Percentiles rank a stretch among this genome's conserved stretches.
These are phyloP conservation scores for Tylopilus sp. DNA, from an alignment of 1,284 basidiomycete species.

Conservation along the genomic window DNA sequence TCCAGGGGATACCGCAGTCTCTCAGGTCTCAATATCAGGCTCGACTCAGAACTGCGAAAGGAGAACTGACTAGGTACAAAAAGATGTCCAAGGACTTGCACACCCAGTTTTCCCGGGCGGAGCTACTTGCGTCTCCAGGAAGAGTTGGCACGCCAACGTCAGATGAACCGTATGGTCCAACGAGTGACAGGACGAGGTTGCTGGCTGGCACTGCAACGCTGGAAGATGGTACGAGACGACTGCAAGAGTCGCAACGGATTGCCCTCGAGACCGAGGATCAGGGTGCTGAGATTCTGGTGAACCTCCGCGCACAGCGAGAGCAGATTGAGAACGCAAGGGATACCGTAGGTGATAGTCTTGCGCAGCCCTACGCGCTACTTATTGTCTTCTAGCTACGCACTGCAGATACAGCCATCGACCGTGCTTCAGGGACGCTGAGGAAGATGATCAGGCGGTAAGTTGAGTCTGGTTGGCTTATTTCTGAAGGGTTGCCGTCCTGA, in stretches of 20 bases:
- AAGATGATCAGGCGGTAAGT: slow-evolving; percentile 82
- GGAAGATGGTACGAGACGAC: slow-evolving; percentile 82
- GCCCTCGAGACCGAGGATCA: slow-evolving; percentile 98
- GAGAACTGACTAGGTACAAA: slow-evolving; percentile 81
- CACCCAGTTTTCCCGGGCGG: slow-evolving; percentile 66
- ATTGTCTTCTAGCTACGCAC: slow-evolving; percentile 62
- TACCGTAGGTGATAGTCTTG: slow-evolving; percentile 65
- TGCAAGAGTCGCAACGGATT: slow-evolving; percentile 93
- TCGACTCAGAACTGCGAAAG: slow-evolving; percentile 79
- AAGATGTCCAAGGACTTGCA: slow-evolving; percentile 78
- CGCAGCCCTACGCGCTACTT: slow-evolving; percentile 14
- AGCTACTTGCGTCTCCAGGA: slow-evolving; percentile 65
- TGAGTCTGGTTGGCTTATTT: slow-evolving; percentile 8
- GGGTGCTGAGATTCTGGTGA: slow-evolving; percentile 92
- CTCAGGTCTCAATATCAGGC: slow-evolving; percentile 80
- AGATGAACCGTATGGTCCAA: slow-evolving; percentile 82
- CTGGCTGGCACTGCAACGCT: slow-evolving; percentile 80
- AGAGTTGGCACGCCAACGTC: slow-evolving; percentile 63
- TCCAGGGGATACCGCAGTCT: slow-evolving; percentile 94
- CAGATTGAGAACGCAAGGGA: slow-evolving; percentile 96
- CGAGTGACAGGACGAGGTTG: slow-evolving; percentile 80
- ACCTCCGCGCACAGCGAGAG: slow-evolving; percentile 90
- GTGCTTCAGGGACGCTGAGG: slow-evolving; percentile 79
- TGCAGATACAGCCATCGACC: slow-evolving; percentile 79
- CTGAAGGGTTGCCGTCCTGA: slow-evolving; percentile 22